Conservation (phyloP, 2,329 filamentous ascomycete species). For the Xylariales sp. region DNA sequence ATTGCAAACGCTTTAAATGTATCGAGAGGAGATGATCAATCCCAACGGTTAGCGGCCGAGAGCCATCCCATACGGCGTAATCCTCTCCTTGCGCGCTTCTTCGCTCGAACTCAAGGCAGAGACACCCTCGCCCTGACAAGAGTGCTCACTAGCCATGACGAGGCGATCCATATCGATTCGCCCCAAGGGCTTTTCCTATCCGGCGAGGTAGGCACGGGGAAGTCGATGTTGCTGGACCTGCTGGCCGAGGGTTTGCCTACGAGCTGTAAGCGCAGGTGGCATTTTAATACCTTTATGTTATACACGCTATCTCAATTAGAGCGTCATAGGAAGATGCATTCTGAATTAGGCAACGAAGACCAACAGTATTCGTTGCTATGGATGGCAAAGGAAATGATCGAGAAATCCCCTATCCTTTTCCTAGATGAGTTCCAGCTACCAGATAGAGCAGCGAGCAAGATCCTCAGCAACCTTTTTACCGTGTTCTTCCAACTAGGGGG, state of each 20-base stretch:
- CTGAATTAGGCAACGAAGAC: slow-evolving; percentile 40
- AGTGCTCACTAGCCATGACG: slow-evolving; percentile 76
- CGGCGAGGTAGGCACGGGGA: slow-evolving; percentile 84
- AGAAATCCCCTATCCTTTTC: slow-evolving; percentile 80
- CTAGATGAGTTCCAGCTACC: slow-evolving; percentile 87
- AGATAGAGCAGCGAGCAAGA: slow-evolving; percentile 80
- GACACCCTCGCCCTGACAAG: slow-evolving; percentile 74
- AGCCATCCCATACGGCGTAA: slow-evolving; percentile 69
- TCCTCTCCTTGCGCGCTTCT: slow-evolving; percentile 69
- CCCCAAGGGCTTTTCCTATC: slow-evolving; percentile 81
- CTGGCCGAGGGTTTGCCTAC: slow-evolving; percentile 83
- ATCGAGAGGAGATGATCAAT: slow-evolving; percentile 47
- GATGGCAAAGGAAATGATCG: slow-evolving; percentile 80
- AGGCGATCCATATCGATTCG: slow-evolving; percentile 76
- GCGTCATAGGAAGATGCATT: slow-evolving; percentile 62
- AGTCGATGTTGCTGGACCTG: slow-evolving; percentile 86
- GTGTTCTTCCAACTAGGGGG: slow-evolving; percentile 85
- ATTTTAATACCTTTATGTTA: slow-evolving; percentile 89
- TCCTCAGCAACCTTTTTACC: slow-evolving; percentile 81
- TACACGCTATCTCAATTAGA: slow-evolving; percentile 80
- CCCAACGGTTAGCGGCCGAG: slow-evolving; percentile 59
- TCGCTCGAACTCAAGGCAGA: slow-evolving; percentile 65
- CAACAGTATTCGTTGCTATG: slow-evolving; percentile 76
- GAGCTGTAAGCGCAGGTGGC: slow-evolving; percentile 78
- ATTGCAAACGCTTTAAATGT: slow-evolving; percentile 63